Base-by-base conservation (phyloP, 441 rosid species). In the Syzygium syzygioides region DNA sequence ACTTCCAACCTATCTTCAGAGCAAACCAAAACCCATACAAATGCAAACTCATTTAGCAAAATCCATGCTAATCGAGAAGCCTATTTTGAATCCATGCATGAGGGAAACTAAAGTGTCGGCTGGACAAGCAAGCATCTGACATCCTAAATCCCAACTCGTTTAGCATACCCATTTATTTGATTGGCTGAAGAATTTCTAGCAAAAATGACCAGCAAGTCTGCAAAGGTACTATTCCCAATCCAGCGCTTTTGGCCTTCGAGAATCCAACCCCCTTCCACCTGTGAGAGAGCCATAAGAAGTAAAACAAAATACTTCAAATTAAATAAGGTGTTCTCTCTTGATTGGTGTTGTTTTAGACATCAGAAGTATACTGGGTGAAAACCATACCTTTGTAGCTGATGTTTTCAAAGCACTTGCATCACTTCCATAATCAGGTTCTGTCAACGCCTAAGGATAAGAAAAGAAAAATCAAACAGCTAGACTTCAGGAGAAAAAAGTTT, bases 151-250 rank as follows among this genome's bases (percentile, higher is more conserved):
- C 56, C 32, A 85, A 56, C 52, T 53, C 52, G 54, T 62, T 76
- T 86, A 86, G 87, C 92, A 89, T 93, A 98, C 99, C 98, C 99
- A 79, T 97, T 98, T 89, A 97, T 95, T 93, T 96, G 97, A 92
- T 97, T 94, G 34, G 98, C 94, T 89, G 95, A 86, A 7, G 94
- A 90, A 93, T 96, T 97, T 92, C 99, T 91, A n/a, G 99, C 99
- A 90, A 97, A 93, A 90, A 96, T 91, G 91, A 97, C 86, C 92
- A 97, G 92, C 79, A 98, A 59, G 92, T 96, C 99, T 9, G 99
- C 99, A 91, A 97, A 98, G 56, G 99, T 96, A 91, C 98, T 94
- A 91, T 97, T 97, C 91, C 99, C 99, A 68, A 97, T 98, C 99
- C 99, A 97, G 88, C 99, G 98, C 91, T 98, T 98, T 90, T 97